Percentiles rank a stretch among this genome's conserved stretches.
Evolutionary conservation across 176 grass and related monocot genomes (phyloP).

Genomic region (Eremochloa ophiuroides): DNA sequence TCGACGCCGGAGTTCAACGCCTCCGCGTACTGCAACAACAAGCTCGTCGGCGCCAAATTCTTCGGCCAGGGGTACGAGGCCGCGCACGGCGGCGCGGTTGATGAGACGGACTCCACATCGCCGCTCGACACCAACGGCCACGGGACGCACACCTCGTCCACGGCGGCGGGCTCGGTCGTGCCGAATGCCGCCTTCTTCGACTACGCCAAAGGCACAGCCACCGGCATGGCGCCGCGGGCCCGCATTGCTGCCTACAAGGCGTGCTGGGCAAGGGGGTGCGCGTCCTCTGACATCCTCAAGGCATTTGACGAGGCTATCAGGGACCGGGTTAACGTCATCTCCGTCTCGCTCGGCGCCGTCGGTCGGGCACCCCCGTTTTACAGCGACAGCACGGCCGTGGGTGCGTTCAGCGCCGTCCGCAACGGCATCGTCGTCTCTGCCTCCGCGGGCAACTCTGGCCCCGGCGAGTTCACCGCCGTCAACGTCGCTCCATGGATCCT

Average conservation of each 20-base stretch:
- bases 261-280: slow-evolving; percentile 10
- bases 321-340: slow-evolving; percentile 33
- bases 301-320: slow-evolving; percentile 33
- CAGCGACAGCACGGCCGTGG: slow-evolving; percentile 21
- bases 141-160: slow-evolving; percentile 57
- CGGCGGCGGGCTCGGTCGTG: slow-evolving; percentile 2
- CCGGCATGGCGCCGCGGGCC: slow-evolving; percentile 30
- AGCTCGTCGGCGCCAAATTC: slow-evolving; percentile 37
- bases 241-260: slow-evolving; percentile 39
- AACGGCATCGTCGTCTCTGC: slow-evolving; percentile 38
- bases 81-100: too few relatives aligned
- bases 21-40: neutral
- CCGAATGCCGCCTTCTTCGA: slow-evolving; percentile 16
- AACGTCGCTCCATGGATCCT: slow-evolving; percentile 59
- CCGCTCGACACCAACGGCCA: slow-evolving; percentile 36
- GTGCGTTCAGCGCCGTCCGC: slow-evolving; percentile 30
- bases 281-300: slow-evolving; percentile 21
- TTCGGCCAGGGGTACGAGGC: slow-evolving; percentile 2
- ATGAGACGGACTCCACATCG: too few relatives aligned
- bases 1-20: slow-evolving; percentile 9
- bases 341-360: slow-evolving; percentile 20
- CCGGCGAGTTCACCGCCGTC: neutral
- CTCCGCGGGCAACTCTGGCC: slow-evolving; percentile 33
- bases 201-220: slow-evolving; percentile 19
- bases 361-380: neutral